phyloP scores from a whole-genome alignment of 768 basidiomycete species.

The Tephrocybe sp. region DNA sequence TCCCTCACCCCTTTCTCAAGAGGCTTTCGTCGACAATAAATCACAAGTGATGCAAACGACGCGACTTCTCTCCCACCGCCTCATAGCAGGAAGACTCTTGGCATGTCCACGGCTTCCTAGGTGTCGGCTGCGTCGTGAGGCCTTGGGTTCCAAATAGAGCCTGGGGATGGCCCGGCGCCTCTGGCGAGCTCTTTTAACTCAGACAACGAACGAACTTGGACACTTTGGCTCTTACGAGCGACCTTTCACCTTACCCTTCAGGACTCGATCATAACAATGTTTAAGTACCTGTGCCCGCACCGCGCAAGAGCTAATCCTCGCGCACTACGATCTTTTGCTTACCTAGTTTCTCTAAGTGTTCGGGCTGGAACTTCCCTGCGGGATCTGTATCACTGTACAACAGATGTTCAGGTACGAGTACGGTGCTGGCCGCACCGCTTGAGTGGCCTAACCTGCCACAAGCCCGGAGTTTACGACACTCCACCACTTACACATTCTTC shows the following conservation, averaged over 20 bases:
- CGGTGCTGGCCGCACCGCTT: no score
- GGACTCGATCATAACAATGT: conserved; percentile 61
- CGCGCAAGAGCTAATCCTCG: conserved; percentile 17
- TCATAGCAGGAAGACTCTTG: conserved; percentile 61
- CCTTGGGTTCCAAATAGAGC: conserved; percentile 84
- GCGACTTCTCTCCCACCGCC: conserved; percentile 44
- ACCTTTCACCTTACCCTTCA: conserved; percentile 81
- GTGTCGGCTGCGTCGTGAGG: conserved; percentile 77
- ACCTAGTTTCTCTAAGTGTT: conserved; percentile 7
- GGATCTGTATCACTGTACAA: conserved; percentile 20
- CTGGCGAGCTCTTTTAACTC: conserved; percentile 39
- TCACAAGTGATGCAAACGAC: conserved; percentile 25
- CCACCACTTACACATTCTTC: background rate
- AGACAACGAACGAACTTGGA: conserved; percentile 82
- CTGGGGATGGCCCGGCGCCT: conserved; percentile 41
- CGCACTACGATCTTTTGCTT: conserved; percentile 1
- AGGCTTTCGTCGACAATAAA: conserved; percentile 32
- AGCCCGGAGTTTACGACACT: conserved; percentile 1
- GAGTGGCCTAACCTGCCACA: no score
- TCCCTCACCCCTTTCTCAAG: conserved; percentile 60
- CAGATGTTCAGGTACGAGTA: conserved; percentile 10
- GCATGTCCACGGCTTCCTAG: conserved; percentile 76
- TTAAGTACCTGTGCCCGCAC: conserved; percentile 24
- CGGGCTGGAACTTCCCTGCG: conserved; percentile 14
- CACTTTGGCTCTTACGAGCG: conserved; percentile 80